A percentile compares a stretch with the other conserved stretches of the same genome.
Evolutionary conservation across 2,329 filamentous ascomycete genomes (phyloP).

Genomic region (Hymenoscyphus fraxineus): DNA sequence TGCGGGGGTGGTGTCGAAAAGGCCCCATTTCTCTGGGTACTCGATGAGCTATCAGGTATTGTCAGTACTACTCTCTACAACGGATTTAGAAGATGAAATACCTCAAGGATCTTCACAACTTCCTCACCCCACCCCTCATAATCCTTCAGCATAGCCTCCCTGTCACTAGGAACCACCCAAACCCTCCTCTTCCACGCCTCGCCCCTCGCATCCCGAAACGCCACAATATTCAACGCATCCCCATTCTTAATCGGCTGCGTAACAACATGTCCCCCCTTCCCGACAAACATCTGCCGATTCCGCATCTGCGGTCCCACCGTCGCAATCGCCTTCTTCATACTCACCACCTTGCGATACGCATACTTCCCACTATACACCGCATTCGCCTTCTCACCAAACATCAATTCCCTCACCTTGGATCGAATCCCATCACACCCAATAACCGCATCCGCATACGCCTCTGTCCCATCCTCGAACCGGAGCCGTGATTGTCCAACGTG

Average conservation of each 20-base stretch:
- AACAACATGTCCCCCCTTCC: slow-evolving; percentile 52
- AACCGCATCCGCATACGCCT: slow-evolving; percentile 42
- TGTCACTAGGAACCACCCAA: slow-evolving; percentile 40
- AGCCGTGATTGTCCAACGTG: slow-evolving; percentile 29
- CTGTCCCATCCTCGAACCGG: slow-evolving; percentile 42
- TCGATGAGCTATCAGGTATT: slow-evolving; percentile 40
- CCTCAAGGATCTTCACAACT: slow-evolving; percentile 21
- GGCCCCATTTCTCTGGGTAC: slow-evolving; percentile 49
- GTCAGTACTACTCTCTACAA: neutral
- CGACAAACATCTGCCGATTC: slow-evolving; percentile 53
- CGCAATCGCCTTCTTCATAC: slow-evolving; percentile 49
- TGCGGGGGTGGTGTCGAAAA: slow-evolving; percentile 51
- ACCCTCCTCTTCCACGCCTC: slow-evolving; percentile 38
- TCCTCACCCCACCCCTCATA: slow-evolving; percentile 41
- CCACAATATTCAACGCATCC: slow-evolving; percentile 52
- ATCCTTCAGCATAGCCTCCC: slow-evolving; percentile 40
- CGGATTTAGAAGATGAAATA: neutral
- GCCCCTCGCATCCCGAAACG: slow-evolving; percentile 42
- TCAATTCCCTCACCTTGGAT: slow-evolving; percentile 46
- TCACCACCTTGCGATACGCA: slow-evolving; percentile 57
- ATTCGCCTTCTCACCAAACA: slow-evolving; percentile 45
- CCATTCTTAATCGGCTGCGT: slow-evolving; percentile 56
- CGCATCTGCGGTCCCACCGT: slow-evolving; percentile 45
- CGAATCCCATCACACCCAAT: slow-evolving; percentile 63
- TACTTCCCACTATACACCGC: slow-evolving; percentile 54